These are phyloP conservation scores for Penicillium arizonense DNA, from an alignment of 495 filamentous ascomycete genomes.

Conservation along the genomic window DNA sequence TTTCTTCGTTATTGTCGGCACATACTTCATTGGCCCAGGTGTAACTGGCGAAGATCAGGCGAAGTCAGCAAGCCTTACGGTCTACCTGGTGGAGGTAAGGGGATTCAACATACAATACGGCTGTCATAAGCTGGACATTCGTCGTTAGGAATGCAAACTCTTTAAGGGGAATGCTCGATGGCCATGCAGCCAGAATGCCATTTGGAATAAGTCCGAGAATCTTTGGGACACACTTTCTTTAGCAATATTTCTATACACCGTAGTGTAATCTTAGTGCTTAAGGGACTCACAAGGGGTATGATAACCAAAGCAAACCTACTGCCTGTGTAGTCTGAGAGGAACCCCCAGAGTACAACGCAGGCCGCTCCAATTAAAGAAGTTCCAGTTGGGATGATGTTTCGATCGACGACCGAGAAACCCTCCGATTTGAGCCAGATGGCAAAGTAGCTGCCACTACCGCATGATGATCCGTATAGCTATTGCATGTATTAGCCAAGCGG, in stretches of 20 bases:
- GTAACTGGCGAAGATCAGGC: conserved; percentile 7
- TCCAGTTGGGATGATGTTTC: conserved; percentile 19
- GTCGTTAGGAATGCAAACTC: conserved; percentile 22
- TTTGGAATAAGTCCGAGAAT: conserved; percentile 25
- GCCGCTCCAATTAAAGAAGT: conserved; percentile 9
- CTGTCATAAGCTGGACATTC: conserved; percentile 30
- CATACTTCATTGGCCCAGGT: conserved; percentile 23
- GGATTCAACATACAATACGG: conserved; percentile 21
- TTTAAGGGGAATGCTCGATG: conserved; percentile 15
- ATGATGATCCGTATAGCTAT: conserved; percentile 22
- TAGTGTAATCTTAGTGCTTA: too few species aligned
- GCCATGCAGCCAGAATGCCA: conserved; percentile 24
- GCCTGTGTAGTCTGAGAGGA: conserved; percentile 18
- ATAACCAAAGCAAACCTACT: conserved; percentile 16
- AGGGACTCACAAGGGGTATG: conserved; percentile 9
- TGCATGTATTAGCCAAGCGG: too few species aligned
- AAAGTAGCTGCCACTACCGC: conserved; percentile 15
- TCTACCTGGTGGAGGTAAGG: background rate
- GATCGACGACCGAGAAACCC: conserved; percentile 17
- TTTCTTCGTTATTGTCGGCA: conserved; percentile 21
- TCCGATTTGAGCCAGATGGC: conserved; percentile 23
- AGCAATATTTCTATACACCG: background rate
- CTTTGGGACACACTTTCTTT: background rate
- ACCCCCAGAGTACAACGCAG: conserved; percentile 19
- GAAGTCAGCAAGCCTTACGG: background rate